Evolutionary conservation across 2,329 filamentous ascomycete species (phyloP), one percentile per base, ranked within the genome.

Genomic region (Fusarium tanahbumbuense): DNA sequence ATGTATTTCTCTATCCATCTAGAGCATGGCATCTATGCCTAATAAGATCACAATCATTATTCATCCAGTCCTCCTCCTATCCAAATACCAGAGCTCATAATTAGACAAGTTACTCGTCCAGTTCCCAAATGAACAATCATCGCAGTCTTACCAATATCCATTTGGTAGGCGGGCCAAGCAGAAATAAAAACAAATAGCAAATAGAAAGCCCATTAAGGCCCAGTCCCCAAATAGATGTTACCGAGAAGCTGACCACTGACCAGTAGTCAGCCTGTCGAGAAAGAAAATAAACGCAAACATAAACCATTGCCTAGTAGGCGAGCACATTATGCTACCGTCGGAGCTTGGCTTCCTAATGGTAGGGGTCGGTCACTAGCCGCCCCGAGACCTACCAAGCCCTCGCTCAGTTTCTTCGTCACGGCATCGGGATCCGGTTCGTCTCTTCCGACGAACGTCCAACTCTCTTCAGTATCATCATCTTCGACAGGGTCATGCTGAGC

Each of bases 391-490:
- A 71, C 46, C 25, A 80, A 70, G 10, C 78, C 79, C 49, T 80
- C 80, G 65, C 80, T 81, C 53, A 83, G 71, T 58, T 79, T 80
- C 76, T 79, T 80, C 16, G 80, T 83, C 46, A 80, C 74, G 20
- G 80, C 78, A 18, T 84, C 83, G 2, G 82, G 79, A 48, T 85
- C 83, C 1, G 81, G 81, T 67, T 84, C 84, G 56, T 83, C 83
- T 30, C 80, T 82, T 8, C 93, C 93, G 22, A 98, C 87, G 80
- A 98, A 93, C 0, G 94, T 98, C 95, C 94, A 98, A 76, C 91
- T 93, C 78, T 97, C 93, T 66, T 92, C 91, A 15, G 91, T 89
- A 32, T 90, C 82, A 15, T 86, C 82, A 52, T 88, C 84, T 41
- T 87, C 84, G 20, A 81, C 83, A 55, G 74, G 78, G 66, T 79